Evolutionary conservation across 495 filamentous ascomycete species (phyloP), one percentile per base, ranked within the genome.

Genomic region (Lasiosphaeria ovina): DNA sequence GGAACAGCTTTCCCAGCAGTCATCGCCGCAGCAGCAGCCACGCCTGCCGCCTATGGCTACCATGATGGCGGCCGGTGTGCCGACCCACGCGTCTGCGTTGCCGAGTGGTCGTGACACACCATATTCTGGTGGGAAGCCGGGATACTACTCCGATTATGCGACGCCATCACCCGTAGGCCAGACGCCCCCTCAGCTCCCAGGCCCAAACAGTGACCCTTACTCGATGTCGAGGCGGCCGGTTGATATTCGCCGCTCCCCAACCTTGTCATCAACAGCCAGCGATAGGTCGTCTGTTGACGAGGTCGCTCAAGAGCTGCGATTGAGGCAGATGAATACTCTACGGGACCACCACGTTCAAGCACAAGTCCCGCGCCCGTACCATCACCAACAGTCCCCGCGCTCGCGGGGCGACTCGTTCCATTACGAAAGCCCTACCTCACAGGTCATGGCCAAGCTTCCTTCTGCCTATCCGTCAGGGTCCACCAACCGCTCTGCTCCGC

Each of bases 81-180:
- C 65, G 35, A 61, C 49, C 58, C 69, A 54, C 57, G 69, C 57
- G 6, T 57, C 67, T 14, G 62, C 68, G 59, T 57, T 69, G 17
- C 36, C 62, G 6, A 69, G 56, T 50, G 62, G 65, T 32, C 69
- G 68, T 16, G 72, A 73, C 64, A 16, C 66, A 64, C 58, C 69
- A 54, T 63, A 69, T 34, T 36, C 60, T 35, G 63, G 55, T 17
- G 57, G 59, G 24, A 64, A 51, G 45, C 44, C 57, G 11, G 58
- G 54, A 9, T 69, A 68, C 61, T 72, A 67, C 59, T 62, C 64
- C 17, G 72, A 73, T 35, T 74, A 73, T 52, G 66, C 72, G 14
- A 73, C 70, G 8, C 72, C 72, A n/a, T 74, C 72, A 6, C 72
- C 72, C 3, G 68, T 73, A 8, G 66, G 70, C 31, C 72, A 71